Percentiles rank a stretch among this genome's conserved stretches.
These are phyloP conservation scores for Rossbeevera mucosa DNA, from an alignment of 768 basidiomycete genomes.

Conservation along the genomic window DNA sequence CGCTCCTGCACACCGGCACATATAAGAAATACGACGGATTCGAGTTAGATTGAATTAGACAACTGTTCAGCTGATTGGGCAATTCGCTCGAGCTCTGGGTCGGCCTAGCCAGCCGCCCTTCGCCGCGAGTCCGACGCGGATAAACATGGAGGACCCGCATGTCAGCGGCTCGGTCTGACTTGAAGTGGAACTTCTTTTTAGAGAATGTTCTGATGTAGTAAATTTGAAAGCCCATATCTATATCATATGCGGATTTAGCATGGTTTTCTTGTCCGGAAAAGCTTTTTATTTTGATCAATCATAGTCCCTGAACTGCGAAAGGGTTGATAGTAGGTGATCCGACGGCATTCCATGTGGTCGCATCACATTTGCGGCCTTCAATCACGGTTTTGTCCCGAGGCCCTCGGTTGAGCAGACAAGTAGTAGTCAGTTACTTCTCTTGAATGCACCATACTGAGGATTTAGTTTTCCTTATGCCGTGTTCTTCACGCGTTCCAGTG, in stretches of 20 bases:
- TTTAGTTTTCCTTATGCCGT: not conserved
- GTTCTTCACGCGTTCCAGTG: not conserved
- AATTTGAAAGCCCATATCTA: not conserved
- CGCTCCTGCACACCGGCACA: not conserved
- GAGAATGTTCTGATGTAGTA: not conserved
- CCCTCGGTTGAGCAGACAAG: too few species aligned
- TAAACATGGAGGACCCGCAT: not conserved
- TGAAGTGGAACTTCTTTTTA: not conserved
- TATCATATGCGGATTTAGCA: not conserved
- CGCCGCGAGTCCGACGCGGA: too few species aligned
- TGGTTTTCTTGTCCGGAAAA: not conserved
- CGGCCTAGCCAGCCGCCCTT: not conserved
- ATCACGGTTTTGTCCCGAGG: too few species aligned
- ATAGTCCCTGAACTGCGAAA: not conserved
- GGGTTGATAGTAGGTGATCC: too few species aligned
- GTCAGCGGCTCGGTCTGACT: not conserved
- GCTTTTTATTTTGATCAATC: not conserved
- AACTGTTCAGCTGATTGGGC: not conserved
- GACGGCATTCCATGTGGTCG: too few species aligned
- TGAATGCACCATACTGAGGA: not conserved
- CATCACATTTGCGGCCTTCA: too few species aligned
- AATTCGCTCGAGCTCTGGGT: not conserved
- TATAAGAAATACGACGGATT: not conserved
- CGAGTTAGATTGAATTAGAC: not conserved
- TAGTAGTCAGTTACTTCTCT: too few species aligned